Conservation (phyloP, 345 rosid species). For the Gossypium stocksii region DNA sequence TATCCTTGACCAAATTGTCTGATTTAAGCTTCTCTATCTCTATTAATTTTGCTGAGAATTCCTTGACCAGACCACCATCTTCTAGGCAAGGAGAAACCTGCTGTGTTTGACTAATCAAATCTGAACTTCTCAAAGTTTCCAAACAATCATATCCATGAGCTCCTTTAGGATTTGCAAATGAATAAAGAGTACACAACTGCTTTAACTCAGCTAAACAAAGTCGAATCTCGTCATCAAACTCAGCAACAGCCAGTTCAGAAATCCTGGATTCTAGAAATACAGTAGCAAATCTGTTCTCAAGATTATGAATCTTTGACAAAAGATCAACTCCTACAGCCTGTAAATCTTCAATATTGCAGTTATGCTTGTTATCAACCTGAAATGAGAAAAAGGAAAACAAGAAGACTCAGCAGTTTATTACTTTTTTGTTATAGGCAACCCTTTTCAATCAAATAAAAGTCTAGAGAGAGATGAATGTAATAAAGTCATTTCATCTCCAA, state of each 20-base stretch:
- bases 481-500: too few relatives aligned
- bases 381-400: not conserved
- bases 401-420: not conserved
- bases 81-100: slow-evolving; percentile 8
- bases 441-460: not conserved
- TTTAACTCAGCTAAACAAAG: slow-evolving; percentile 26
- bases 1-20: slow-evolving; percentile 30
- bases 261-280: slow-evolving; percentile 8
- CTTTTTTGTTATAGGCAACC: not conserved
- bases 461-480: too few relatives aligned
- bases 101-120: slow-evolving; percentile 28
- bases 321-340: slow-evolving; percentile 27
- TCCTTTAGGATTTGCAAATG: not conserved
- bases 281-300: not conserved
- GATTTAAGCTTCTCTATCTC: slow-evolving; percentile 38
- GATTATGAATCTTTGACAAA: slow-evolving; percentile 8
- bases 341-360: slow-evolving; percentile 18
- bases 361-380: slow-evolving; percentile 29
- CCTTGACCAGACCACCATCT: slow-evolving; percentile 11
- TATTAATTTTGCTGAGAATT: slow-evolving; percentile 2
- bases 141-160: slow-evolving; percentile 1
- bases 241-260: slow-evolving; percentile 23
- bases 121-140: slow-evolving; percentile 20
- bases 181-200: slow-evolving; percentile 14
- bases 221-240: slow-evolving; percentile 32